Percentiles rank a stretch among this genome's conserved stretches.
phyloP scores from a whole-genome alignment of 2,329 filamentous ascomycete genomes.

The Sporothrix globosa region DNA sequence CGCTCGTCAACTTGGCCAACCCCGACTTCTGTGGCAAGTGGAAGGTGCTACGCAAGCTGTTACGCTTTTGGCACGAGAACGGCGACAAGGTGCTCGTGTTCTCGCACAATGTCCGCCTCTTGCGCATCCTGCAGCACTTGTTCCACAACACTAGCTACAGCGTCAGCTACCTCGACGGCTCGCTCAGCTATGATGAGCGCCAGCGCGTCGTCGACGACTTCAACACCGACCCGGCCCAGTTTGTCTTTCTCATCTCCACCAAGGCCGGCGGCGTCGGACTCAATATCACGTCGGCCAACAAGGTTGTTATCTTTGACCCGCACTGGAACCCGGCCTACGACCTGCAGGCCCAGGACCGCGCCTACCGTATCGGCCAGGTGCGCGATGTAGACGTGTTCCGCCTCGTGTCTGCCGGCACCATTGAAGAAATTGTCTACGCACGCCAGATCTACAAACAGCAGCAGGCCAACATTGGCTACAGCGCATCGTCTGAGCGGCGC shows the following conservation, averaged over 20 bases:
- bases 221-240: slow-evolving; percentile 83
- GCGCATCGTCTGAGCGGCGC: slow-evolving; percentile 83
- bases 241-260: slow-evolving; percentile 95
- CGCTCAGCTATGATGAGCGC: slow-evolving; percentile 80
- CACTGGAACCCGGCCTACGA: slow-evolving; percentile 98
- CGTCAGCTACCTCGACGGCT: slow-evolving; percentile 87
- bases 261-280: slow-evolving; percentile 90
- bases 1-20: slow-evolving; percentile 78
- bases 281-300: slow-evolving; percentile 97
- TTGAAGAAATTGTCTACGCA: slow-evolving; percentile 96
- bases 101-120: slow-evolving; percentile 83
- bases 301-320: slow-evolving; percentile 94
- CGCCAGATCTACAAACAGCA: slow-evolving; percentile 99
- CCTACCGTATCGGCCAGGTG: slow-evolving; percentile 91
- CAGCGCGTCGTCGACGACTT: slow-evolving; percentile 84
- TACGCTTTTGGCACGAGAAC: slow-evolving; percentile 86
- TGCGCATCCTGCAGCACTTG: slow-evolving; percentile 81
- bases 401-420: slow-evolving; percentile 84
- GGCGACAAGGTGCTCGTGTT: slow-evolving; percentile 96
- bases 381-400: slow-evolving; percentile 95
- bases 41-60: slow-evolving; percentile 83
- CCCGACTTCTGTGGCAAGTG: slow-evolving; percentile 96
- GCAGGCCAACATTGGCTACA: slow-evolving; percentile 97
- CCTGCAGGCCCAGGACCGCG: slow-evolving; percentile 92
- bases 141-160: slow-evolving; percentile 90